phyloP scores from a whole-genome alignment of 2,329 filamentous ascomycete species.

The Xylaria sp. region DNA sequence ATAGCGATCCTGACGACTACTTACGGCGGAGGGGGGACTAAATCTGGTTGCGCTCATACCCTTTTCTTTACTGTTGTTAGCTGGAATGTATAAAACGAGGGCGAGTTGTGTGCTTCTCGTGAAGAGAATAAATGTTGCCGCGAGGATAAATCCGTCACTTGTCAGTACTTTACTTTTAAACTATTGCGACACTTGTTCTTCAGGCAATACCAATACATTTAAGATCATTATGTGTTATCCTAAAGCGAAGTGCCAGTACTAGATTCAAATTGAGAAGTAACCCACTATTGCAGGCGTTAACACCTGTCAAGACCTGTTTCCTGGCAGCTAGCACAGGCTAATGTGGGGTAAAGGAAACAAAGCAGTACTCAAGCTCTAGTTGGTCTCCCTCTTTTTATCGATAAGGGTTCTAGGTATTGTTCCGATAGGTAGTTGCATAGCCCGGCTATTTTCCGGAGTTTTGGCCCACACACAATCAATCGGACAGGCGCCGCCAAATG shows the following conservation, averaged over 20 bases:
- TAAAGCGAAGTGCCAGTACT: neutral
- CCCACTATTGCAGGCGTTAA: neutral
- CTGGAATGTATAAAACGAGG: conserved; percentile 38
- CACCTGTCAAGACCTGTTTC: neutral
- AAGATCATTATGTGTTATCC: neutral
- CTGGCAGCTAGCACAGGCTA: neutral
- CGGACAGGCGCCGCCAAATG: conserved; percentile 33
- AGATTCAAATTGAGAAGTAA: neutral
- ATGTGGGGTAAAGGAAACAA: neutral
- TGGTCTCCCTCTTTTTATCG: conserved; percentile 24
- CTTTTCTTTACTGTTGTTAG: conserved; percentile 38
- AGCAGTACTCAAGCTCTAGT: neutral
- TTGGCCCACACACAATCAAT: conserved; percentile 39
- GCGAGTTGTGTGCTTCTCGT: conserved; percentile 36
- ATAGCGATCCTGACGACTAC: conserved; percentile 16
- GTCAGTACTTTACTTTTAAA: conserved; percentile 31
- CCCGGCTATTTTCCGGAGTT: conserved; percentile 46
- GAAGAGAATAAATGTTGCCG: conserved; percentile 33
- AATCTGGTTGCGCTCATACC: conserved; percentile 42
- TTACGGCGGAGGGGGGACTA: conserved; percentile 30
- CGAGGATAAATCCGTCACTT: conserved; percentile 36
- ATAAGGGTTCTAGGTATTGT: conserved; percentile 43
- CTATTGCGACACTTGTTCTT: neutral
- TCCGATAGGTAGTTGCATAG: conserved; percentile 13
- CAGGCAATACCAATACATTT: neutral